Evolutionary conservation across 306 rosid genomes (phyloP), one percentile per base, ranked within the genome.

Genomic region (Lathyrus tuberosus): DNA sequence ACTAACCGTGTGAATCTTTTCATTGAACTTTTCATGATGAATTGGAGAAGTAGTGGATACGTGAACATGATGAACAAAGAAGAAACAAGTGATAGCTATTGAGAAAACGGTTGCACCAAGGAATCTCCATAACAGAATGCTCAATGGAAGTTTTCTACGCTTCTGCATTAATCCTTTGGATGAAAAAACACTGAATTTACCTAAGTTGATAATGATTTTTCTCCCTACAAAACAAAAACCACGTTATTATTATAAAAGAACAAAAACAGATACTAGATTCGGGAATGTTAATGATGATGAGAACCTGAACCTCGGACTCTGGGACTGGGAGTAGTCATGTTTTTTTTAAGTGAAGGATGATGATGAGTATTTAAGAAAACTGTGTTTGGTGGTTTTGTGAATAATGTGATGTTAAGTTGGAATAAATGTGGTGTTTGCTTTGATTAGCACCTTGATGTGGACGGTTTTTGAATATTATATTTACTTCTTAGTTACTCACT

Each of bases 1-100:
- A 35, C 40, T 35, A 56, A 90, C 98, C 97, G 88, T 78, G 52
- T 84, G 82, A 41, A 88, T 83, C 74, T 80, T 88, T 80, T 86
- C 90, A 82, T 82, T 81, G 88, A 88, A 85, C 69, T 73, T 73
- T 22, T 84, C 73, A 79, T 69, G 79, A 71, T 57, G 37, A 70
- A 70, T 70, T 43, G 86, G 83, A 18, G 57, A 18, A 2, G 94
- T 81, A 77, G 94, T 83, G 48, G 88, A 85, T 5, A 81, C 71
- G 40, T 85, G 89, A 6, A 88, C 77, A 28, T 84, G 96, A 40
- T 86, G 96, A 40, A 78, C 83, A 26, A 90, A 84, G 83, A 88
- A 76, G 48, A 94, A 72, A 35, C 84, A 85, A 46, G 85, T 72
- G 1, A 85, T 31, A 40, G 83, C 85, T 60, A 90, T 75, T 2